Evolutionary conservation across 2,329 filamentous ascomycete species (phyloP).

Genomic region (Aspergillus uvarum): DNA sequence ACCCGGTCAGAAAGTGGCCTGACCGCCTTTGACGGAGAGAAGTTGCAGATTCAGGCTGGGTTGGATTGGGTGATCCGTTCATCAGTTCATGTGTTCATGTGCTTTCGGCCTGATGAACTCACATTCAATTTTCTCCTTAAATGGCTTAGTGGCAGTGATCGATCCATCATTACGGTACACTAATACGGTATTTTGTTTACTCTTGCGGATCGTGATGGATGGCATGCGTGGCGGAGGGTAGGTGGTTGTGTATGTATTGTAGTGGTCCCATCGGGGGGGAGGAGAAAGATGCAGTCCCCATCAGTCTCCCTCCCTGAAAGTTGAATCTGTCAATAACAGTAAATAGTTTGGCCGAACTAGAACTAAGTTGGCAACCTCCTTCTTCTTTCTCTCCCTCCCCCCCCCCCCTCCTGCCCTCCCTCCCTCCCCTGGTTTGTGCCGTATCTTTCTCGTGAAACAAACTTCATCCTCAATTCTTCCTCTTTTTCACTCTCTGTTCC

Average conservation of each 20-base stretch:
- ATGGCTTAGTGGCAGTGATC: constrained; percentile 24
- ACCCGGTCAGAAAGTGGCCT: constrained; percentile 10
- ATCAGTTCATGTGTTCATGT: not conserved
- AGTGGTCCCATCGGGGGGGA: constrained; percentile 3
- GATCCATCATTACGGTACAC: constrained; percentile 25
- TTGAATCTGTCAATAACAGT: constrained; percentile 14
- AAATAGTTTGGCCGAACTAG: constrained; percentile 23
- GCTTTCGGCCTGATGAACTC: not conserved
- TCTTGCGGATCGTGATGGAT: not conserved
- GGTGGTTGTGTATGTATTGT: not conserved
- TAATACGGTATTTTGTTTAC: constrained; percentile 24
- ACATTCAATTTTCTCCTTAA: constrained; percentile 5
- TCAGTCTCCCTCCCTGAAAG: constrained; percentile 2
- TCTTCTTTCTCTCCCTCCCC: not conserved
- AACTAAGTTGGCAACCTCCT: constrained; percentile 10
- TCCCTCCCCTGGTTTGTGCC: constrained; percentile 17
- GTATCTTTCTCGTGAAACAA: constrained; percentile 25
- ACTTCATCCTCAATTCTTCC: constrained; percentile 12
- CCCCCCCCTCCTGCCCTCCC: not conserved
- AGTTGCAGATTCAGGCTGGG: not conserved
- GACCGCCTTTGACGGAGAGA: constrained; percentile 11
- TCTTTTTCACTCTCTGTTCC: constrained; percentile 13
- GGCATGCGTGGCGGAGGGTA: not conserved
- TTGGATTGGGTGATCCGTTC: constrained; percentile 2
- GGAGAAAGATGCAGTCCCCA: not conserved